Evolutionary conservation across 306 rosid species (phyloP).

Genomic region (Corylus americana): DNA sequence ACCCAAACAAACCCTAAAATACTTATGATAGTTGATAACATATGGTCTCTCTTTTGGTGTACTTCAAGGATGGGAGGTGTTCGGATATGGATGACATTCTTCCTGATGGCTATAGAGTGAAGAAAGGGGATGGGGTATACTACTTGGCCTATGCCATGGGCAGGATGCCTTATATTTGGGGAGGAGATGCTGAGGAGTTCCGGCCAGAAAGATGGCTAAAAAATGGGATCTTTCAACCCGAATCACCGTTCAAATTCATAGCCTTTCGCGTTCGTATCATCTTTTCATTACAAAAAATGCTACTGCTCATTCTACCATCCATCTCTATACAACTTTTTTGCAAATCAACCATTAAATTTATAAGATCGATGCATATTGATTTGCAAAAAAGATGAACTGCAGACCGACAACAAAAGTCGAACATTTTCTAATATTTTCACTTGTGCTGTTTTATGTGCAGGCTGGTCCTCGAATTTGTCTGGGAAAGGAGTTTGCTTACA

Average conservation of each 20-base stretch:
- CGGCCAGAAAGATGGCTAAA: constrained; percentile 75
- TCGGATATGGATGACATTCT: constrained; percentile 58
- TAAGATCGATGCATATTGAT: no score
- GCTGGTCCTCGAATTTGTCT: constrained; percentile 74
- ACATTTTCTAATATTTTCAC: background rate
- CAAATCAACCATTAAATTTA: no score
- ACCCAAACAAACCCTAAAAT: no score
- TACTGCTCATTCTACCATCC: background rate
- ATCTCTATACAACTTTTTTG: no score
- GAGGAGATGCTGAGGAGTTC: constrained; percentile 62
- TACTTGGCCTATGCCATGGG: constrained; percentile 77
- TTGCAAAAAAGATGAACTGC: no score
- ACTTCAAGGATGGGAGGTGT: constrained; percentile 56
- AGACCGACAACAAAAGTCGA: no score
- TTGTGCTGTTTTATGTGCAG: constrained; percentile 34
- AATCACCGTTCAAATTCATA: constrained; percentile 76
- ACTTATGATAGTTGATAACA: background rate
- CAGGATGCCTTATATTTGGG: constrained; percentile 76
- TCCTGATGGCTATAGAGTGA: constrained; percentile 66
- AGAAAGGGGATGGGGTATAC: constrained; percentile 62
- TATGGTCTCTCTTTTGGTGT: background rate
- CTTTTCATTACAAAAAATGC: background rate
- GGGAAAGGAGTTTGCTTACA: constrained; percentile 76
- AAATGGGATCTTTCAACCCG: constrained; percentile 52
- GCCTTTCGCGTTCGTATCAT: constrained; percentile 69